Evolutionary conservation across 2,329 filamentous ascomycete species (phyloP).

Genomic region (Colletotrichum chlorophyti): DNA sequence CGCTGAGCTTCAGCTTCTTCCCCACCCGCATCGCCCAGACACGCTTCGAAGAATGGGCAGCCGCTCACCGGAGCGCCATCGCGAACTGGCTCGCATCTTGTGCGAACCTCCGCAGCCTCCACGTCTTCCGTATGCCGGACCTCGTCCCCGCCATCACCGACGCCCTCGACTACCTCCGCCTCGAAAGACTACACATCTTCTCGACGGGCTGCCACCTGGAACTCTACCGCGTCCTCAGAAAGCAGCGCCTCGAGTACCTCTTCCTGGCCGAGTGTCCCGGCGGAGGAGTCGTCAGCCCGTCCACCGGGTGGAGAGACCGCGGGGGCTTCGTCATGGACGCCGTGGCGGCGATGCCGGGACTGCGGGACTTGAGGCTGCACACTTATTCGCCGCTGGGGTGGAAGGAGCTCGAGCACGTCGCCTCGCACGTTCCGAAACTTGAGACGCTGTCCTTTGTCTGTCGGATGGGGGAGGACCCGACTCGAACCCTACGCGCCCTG

Average conservation of each 20-base stretch:
- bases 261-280: slow-evolving; percentile 1
- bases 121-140: slow-evolving; percentile 5
- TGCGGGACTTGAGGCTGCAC: slow-evolving; percentile 13
- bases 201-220: not conserved
- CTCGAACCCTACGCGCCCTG: not conserved
- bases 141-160: slow-evolving; percentile 6
- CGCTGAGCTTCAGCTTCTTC: not conserved
- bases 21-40: fast-evolving
- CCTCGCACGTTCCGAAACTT: not conserved
- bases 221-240: not conserved
- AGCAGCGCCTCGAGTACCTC: not conserved
- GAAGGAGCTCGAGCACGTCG: not conserved
- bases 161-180: not conserved
- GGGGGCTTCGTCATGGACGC: not conserved
- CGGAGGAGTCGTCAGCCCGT: not conserved
- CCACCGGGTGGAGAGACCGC: not conserved
- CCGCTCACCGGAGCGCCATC: not conserved
- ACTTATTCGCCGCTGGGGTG: not conserved
- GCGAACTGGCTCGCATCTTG: not conserved
- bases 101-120: not conserved
- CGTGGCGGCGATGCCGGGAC: slow-evolving; percentile 8
- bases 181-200: not conserved
- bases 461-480: not conserved
- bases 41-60: not conserved
- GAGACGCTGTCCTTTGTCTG: not conserved